Percentiles rank a stretch among this genome's conserved stretches.
phyloP scores from a whole-genome alignment of 495 filamentous ascomycete genomes.

The Tuber brumale region DNA sequence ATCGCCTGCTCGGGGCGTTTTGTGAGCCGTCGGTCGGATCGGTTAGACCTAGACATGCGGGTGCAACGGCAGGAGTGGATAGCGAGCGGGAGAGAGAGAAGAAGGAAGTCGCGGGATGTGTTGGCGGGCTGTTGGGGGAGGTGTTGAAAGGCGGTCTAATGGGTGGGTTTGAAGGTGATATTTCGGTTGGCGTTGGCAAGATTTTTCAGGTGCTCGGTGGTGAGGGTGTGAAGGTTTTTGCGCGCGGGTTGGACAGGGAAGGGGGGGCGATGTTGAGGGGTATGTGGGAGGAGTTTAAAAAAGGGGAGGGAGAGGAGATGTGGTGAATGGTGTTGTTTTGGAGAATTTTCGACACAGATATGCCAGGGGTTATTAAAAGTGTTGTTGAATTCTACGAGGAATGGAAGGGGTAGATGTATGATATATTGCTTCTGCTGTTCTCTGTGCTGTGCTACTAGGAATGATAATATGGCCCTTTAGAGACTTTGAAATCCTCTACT shows the following conservation, averaged over 20 bases:
- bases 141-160: constrained; percentile 30
- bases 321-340: background rate
- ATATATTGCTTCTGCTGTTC: background rate
- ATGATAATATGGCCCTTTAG: background rate
- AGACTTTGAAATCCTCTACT: background rate
- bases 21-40: constrained; percentile 38
- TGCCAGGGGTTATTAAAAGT: background rate
- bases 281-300: constrained; percentile 36
- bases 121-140: constrained; percentile 26
- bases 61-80: constrained; percentile 11
- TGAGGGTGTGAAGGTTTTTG: constrained; percentile 34
- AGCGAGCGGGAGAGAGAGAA: constrained; percentile 30
- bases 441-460: background rate
- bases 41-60: constrained; percentile 14
- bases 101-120: constrained; percentile 29
- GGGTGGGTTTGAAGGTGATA: constrained; percentile 31
- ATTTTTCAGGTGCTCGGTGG: constrained; percentile 31
- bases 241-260: constrained; percentile 30
- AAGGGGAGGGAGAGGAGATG: constrained; percentile 15
- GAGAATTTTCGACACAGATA: background rate
- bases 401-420: background rate
- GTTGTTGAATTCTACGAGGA: background rate
- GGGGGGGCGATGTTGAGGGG: constrained; percentile 37
- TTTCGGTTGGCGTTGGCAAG: constrained; percentile 22
- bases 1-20: constrained; percentile 29